These are phyloP conservation scores for Hypoxylon lienhwacheense DNA, from an alignment of 495 filamentous ascomycete species.

Conservation along the genomic window DNA sequence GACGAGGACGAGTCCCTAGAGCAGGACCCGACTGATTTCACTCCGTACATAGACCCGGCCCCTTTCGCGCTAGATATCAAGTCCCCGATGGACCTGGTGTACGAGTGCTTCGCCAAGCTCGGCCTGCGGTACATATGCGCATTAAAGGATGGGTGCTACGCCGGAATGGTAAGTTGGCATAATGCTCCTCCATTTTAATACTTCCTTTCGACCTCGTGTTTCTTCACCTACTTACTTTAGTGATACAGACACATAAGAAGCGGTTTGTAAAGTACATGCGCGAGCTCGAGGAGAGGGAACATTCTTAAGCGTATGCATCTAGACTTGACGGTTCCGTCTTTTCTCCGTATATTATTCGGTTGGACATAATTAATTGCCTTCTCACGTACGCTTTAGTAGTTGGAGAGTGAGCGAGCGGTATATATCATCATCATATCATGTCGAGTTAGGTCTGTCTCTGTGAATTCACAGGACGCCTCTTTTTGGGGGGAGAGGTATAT, in stretches of 20 bases:
- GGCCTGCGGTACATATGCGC: constrained; percentile 93
- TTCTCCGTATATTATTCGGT: too few relatives aligned
- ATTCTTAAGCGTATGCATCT: too few relatives aligned
- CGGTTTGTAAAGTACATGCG: constrained; percentile 93
- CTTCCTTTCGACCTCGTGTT: constrained; percentile 10
- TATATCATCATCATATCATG: too few relatives aligned
- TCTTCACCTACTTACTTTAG: too few relatives aligned
- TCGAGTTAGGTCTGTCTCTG: too few relatives aligned
- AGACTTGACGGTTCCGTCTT: too few relatives aligned
- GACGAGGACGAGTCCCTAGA: constrained; percentile 60
- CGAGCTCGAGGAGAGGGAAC: constrained; percentile 67
- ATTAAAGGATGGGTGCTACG: constrained; percentile 77
- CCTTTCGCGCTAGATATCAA: constrained; percentile 86
- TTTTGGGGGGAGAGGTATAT: too few relatives aligned
- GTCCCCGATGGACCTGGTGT: constrained; percentile 92
- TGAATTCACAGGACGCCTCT: too few relatives aligned
- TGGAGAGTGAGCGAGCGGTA: too few relatives aligned
- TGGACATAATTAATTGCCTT: too few relatives aligned
- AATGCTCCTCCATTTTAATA: neutral
- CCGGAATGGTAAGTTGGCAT: constrained; percentile 81
- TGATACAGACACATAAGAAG: constrained; percentile 81
- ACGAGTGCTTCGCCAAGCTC: constrained; percentile 95
- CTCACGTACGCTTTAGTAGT: too few relatives aligned
- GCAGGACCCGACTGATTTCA: constrained; percentile 79
- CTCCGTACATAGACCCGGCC: constrained; percentile 86